A percentile compares a stretch with the other conserved stretches of the same genome.
Conservation (phyloP, 1,284 basidiomycete genomes). For the Blastosporella zonata region DNA sequence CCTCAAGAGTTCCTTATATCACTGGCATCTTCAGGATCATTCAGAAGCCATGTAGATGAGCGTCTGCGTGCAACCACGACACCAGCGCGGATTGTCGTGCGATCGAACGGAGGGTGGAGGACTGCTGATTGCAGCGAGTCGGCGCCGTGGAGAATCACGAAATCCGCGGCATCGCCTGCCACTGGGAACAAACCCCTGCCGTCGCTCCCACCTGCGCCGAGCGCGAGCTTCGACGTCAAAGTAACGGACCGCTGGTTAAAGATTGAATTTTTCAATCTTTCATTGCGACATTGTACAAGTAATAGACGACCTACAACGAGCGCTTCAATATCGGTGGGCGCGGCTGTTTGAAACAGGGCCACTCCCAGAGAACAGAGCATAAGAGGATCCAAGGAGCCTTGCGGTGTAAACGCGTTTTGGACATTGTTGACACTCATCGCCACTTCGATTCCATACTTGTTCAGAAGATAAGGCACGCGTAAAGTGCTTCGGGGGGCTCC, state of each 20-base stretch:
- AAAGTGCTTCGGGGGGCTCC: constrained; percentile 51
- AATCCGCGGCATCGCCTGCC: constrained; percentile 48
- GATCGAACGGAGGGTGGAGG: constrained; percentile 46
- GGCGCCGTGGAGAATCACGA: constrained; percentile 56
- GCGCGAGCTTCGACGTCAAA: constrained; percentile 43
- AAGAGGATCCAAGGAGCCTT: constrained; percentile 60
- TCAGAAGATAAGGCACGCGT: constrained; percentile 44
- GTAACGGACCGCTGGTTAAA: constrained; percentile 43
- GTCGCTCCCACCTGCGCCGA: constrained; percentile 32
- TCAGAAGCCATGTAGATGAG: constrained; percentile 23
- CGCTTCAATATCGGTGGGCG: constrained; percentile 39
- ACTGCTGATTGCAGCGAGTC: constrained; percentile 43
- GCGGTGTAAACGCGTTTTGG: constrained; percentile 65
- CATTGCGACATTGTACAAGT: neutral
- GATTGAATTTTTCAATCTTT: constrained; percentile 14
- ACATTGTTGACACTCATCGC: constrained; percentile 64
- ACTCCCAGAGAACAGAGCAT: constrained; percentile 56
- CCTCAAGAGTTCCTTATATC: neutral
- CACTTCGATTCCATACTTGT: constrained; percentile 43
- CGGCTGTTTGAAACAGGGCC: constrained; percentile 56
- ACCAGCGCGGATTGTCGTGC: constrained; percentile 37
- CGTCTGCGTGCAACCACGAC: constrained; percentile 31
- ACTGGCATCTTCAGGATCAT: neutral
- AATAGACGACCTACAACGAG: constrained; percentile 42
- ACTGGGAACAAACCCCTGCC: constrained; percentile 33